Conservation (phyloP, 768 basidiomycete species). For the Mycena kentingensis region DNA sequence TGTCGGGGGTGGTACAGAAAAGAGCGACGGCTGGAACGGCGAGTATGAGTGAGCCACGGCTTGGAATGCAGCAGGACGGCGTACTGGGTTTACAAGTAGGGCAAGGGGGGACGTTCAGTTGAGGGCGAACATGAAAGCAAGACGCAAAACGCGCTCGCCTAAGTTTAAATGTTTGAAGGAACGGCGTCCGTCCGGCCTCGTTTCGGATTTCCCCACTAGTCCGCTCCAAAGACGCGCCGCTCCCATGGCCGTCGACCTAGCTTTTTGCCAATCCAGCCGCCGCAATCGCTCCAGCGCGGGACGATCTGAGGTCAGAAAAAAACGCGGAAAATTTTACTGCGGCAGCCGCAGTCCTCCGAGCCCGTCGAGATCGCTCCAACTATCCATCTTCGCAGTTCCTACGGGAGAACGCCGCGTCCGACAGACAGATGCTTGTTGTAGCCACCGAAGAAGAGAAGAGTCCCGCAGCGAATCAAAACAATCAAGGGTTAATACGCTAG, state of each 20-base stretch:
- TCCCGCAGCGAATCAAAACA: too few relatives aligned
- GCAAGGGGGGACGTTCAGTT: conserved; percentile 3
- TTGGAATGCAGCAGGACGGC: background rate
- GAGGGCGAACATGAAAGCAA: conserved; percentile 4
- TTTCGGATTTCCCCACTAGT: background rate
- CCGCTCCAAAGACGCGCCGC: background rate
- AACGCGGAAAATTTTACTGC: too few relatives aligned
- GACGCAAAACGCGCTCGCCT: background rate
- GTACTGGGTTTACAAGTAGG: background rate
- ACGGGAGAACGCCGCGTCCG: too few relatives aligned
- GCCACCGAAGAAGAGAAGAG: too few relatives aligned
- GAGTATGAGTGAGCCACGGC: background rate
- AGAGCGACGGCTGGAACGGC: background rate
- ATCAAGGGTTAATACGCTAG: background rate
- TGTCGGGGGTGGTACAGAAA: conserved; percentile 13
- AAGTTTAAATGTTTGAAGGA: background rate
- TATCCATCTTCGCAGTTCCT: too few relatives aligned
- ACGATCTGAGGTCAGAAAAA: too few relatives aligned
- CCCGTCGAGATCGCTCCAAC: too few relatives aligned
- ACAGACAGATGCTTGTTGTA: too few relatives aligned
- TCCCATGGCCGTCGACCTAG: background rate
- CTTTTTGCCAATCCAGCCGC: background rate
- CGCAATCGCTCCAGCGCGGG: background rate
- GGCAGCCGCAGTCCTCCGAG: too few relatives aligned
- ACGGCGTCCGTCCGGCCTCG: background rate